Conservation (phyloP, 331 rosid genomes). For the Dryas integrifolia region DNA sequence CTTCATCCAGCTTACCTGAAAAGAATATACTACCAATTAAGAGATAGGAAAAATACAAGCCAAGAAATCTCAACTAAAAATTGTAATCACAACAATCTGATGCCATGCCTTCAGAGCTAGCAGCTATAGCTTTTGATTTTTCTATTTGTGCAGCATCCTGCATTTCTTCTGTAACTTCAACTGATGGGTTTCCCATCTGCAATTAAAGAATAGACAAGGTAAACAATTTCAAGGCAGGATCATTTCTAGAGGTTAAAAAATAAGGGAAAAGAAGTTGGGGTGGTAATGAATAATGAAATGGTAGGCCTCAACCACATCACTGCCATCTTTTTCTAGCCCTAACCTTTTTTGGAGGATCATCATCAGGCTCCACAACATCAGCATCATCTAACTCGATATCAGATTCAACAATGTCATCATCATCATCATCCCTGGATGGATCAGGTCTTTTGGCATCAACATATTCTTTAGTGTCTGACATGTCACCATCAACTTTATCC, state of each 20-base stretch:
- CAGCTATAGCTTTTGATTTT: conserved; percentile 58
- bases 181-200: conserved; percentile 69
- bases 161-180: conserved; percentile 62
- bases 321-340: background rate
- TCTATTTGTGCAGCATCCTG: conserved; percentile 60
- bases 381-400: conserved; percentile 70
- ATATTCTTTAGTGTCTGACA: conserved; percentile 27
- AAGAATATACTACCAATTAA: conserved; percentile 15
- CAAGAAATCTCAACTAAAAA: conserved; percentile 12
- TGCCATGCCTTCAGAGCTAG: conserved; percentile 53
- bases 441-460: conserved; percentile 27
- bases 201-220: conserved; percentile 1
- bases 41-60: conserved; percentile 9
- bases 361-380: conserved; percentile 63
- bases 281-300: too few relatives aligned
- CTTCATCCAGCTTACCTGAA: conserved; percentile 62
- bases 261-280: background rate
- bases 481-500: conserved; percentile 37
- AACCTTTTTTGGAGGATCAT: conserved; percentile 75
- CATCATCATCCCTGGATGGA: conserved; percentile 36
- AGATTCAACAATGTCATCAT: conserved; percentile 58
- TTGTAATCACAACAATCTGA: conserved; percentile 1
- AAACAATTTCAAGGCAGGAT: background rate
- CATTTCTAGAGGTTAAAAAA: background rate
- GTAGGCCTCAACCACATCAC: background rate